These are phyloP conservation scores for Acanthamoeba royreba DNA, from an alignment of 208 protist genomes.

Conservation along the genomic window DNA sequence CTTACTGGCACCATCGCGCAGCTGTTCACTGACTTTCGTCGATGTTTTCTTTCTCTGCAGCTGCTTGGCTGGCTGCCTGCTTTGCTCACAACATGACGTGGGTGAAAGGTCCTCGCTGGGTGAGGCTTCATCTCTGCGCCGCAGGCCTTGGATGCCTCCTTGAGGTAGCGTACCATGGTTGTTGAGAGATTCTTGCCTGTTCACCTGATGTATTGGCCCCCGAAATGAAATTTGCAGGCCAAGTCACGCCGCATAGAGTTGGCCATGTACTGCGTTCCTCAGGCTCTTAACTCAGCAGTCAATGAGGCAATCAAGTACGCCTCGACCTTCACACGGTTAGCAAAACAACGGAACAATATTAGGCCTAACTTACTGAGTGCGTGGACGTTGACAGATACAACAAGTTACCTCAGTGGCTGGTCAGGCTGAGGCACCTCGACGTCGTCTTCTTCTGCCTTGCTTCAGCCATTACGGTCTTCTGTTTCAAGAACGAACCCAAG, in stretches of 20 bases:
- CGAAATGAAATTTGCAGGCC: neutral
- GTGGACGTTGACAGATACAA: neutral
- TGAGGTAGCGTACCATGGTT: neutral
- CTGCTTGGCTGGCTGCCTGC: slow-evolving; percentile 10
- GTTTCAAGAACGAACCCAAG: slow-evolving; percentile 6
- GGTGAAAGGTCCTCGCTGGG: neutral
- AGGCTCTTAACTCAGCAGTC: neutral
- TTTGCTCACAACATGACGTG: slow-evolving; percentile 13
- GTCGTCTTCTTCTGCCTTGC: neutral
- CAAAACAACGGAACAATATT: neutral
- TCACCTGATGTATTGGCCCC: neutral
- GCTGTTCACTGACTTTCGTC: neutral
- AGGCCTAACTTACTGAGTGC: neutral
- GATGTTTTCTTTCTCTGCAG: neutral
- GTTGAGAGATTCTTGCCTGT: neutral
- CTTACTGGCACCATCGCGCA: neutral
- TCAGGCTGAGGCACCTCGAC: neutral
- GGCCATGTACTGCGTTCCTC: neutral
- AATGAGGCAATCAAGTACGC: neutral
- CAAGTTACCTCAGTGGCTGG: neutral
- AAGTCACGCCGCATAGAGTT: neutral
- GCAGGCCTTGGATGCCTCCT: neutral
- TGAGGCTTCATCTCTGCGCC: neutral
- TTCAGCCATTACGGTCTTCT: neutral
- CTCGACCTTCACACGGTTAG: neutral